Base-by-base conservation (phyloP, 2,329 filamentous ascomycete species). In the Trichoderma citrinoviride region DNA sequence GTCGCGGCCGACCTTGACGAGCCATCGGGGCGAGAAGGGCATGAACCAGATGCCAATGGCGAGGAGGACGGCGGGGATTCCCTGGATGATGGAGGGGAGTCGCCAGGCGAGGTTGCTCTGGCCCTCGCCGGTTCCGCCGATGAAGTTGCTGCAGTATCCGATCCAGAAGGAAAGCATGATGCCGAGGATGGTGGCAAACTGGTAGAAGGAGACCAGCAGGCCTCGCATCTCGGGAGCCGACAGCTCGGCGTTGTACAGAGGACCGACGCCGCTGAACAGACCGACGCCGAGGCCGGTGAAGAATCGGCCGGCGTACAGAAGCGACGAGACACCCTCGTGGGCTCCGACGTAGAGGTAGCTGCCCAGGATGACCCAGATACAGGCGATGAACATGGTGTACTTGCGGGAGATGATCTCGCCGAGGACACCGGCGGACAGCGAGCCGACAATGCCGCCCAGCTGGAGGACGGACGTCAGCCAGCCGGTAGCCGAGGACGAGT, bases 11-110 rank as follows among this genome's bases (percentile, higher is more conserved):
- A 90, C 87, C 73, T 92, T 87, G 10, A 90, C 78, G 0, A 94
- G 82, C 90, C 90, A 93, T 69, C 91, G 83, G 0, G 91, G 91
- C 0, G 86, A 90, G 76, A 90, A 92, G 0, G 90, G 91, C 89
- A 93, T 91, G 77, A 91, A 91, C 17, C 90, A 72, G 83, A 93
- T 93, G 41, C 90, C 90, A 10, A 83, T 71, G 29, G 88, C 85
- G 2, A 94, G 83, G 5, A 92, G 69, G 1, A 87, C 70, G 0
- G 89, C 90, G 0, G 90, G 90, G 0, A 82, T 80, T 4, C 93
- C 80, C 71, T 94, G 91, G 1, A 0, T 93, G 79, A 68, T 85
- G 87, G 80, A 79, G 0, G 81, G 81, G 0, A 86, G 70, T 70
- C 79, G 70, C 79, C 78, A 77, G 1, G 76, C 72, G 65, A 82